Base-by-base conservation (phyloP, 768 basidiomycete genomes). In the Clathrus columnatus region DNA sequence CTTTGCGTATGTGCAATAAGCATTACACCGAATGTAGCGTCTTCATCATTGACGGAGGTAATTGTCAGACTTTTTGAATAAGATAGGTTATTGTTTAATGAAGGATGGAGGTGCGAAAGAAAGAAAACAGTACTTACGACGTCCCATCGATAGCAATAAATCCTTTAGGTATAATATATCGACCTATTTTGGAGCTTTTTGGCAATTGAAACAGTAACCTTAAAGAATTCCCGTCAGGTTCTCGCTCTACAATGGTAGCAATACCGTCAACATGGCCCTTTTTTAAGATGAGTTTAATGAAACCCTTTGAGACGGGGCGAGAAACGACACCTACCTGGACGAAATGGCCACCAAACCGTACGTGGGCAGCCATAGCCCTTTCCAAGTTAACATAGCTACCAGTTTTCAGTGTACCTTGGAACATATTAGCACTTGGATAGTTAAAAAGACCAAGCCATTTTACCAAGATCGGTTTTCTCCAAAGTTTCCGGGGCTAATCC, bases 401-500 rank as follows among this genome's bases (percentile, higher is more conserved):
- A 17, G 83, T 80, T 60, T 74, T 78, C 52, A 87, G 74, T 63
- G 90, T 83, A 28, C 93, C 92, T 95, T 61, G 0, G 50, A 18
- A 47, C 28, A 28, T 58, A 27, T 50, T 42, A 20, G 43, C 16
- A 17, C 18, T 23, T 14, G 50, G 26, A 16, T 27, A 23, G 28
- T 48, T 43, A 48, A 20, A 6, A 11, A 23, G 20, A 55, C 24
- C 18, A 41, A 24, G 54, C 36, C 41, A 47, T 64, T 73, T 62
- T 65, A 89, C 95, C 96, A 28, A 98, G 73, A 72, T 97, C 89
- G 1, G 94, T 97, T 68, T 91, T 75, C 51, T 81, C 77, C 57
- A 99, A 71, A 14, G 96, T 98, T 74, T 99, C 96, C 62, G 95
- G 94, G 45, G 95, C 94, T 48, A 99, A 73, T 78, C 93, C 95